These are phyloP conservation scores for Medicago ruthenica DNA, from an alignment of 306 rosid genomes.

Conservation along the genomic window DNA sequence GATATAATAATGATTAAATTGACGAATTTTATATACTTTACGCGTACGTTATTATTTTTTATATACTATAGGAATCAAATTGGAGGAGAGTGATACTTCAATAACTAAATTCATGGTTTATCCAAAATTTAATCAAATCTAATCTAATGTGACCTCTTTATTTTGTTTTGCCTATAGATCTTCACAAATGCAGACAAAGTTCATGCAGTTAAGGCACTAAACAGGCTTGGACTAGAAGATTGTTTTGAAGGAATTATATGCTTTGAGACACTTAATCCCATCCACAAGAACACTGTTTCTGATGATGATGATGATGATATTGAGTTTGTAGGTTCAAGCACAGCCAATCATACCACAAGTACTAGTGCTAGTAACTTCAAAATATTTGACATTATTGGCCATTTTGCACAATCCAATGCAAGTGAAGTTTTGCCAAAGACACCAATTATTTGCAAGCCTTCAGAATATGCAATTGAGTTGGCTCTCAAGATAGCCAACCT, in stretches of 20 bases:
- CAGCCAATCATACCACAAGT: constrained; percentile 30
- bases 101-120: too few relatives aligned
- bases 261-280: constrained; percentile 91
- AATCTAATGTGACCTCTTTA: constrained; percentile 13
- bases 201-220: constrained; percentile 78
- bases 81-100: not conserved
- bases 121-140: constrained; percentile 4
- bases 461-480: constrained; percentile 66
- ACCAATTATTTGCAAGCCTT: constrained; percentile 90
- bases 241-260: constrained; percentile 93
- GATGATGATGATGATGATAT: constrained; percentile 77
- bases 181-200: constrained; percentile 92
- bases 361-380: constrained; percentile 39
- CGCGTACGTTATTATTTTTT: too few relatives aligned
- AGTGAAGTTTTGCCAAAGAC: constrained; percentile 67
- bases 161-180: constrained; percentile 51
- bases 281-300: constrained; percentile 58
- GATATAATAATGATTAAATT: too few relatives aligned
- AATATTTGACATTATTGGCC: constrained; percentile 80
- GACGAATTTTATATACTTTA: too few relatives aligned
- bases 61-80: too few relatives aligned
- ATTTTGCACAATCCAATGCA: constrained; percentile 67
- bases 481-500: constrained; percentile 86
- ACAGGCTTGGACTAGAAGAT: constrained; percentile 87
- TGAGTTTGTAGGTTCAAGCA: constrained; percentile 62